Evolutionary conservation across 495 filamentous ascomycete species (phyloP).

Genomic region (Tuber borchii): DNA sequence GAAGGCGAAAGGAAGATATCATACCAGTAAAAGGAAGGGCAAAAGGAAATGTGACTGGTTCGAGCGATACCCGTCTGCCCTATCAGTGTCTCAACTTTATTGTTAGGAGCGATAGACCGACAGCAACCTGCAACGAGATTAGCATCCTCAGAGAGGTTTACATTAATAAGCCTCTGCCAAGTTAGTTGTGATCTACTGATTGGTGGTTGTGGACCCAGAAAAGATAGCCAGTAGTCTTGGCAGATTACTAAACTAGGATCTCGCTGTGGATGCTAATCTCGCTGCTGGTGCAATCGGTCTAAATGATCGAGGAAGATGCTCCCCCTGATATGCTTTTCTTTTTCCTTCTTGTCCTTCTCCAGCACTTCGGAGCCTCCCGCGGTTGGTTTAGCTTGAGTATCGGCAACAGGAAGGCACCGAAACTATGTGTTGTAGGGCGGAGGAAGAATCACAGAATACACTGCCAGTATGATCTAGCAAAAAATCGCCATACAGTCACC

Average conservation of each 20-base stretch:
- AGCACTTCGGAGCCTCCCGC: background rate
- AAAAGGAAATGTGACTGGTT: background rate
- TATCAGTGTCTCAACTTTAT: background rate
- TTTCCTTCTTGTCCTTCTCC: background rate
- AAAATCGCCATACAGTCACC: background rate
- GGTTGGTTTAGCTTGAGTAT: background rate
- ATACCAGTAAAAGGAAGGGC: background rate
- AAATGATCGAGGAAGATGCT: background rate
- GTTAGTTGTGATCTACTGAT: too few relatives aligned
- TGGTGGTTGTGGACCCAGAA: too few relatives aligned
- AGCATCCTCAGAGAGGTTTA: too few relatives aligned
- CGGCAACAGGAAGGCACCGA: background rate
- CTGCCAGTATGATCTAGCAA: background rate
- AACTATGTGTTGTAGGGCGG: background rate
- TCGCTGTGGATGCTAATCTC: too few relatives aligned
- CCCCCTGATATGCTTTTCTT: background rate
- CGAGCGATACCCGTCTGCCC: background rate
- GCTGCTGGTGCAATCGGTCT: too few relatives aligned
- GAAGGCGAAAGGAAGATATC: background rate
- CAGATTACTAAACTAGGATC: too few relatives aligned
- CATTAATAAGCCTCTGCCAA: too few relatives aligned
- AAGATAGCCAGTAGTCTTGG: too few relatives aligned
- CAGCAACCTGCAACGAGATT: too few relatives aligned
- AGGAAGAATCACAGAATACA: background rate
- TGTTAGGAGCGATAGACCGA: background rate